These are phyloP conservation scores for Prunella vulgaris DNA, from an alignment of 257 asterid species.

Conservation along the genomic window DNA sequence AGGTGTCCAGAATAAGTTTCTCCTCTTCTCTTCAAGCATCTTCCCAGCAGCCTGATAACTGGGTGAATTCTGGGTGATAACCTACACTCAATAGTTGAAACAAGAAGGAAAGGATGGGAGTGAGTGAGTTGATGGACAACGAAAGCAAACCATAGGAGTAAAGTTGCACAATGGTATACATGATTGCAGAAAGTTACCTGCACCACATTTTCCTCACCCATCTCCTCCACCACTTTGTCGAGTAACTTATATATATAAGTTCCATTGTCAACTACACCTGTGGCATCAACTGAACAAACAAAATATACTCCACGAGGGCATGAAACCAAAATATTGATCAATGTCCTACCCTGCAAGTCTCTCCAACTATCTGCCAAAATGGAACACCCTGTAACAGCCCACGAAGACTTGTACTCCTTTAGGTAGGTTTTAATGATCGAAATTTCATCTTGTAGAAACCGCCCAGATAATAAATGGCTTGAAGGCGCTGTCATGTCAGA, in stretches of 20 bases:
- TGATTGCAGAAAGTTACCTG: conserved; percentile 48
- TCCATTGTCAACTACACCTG: conserved; percentile 58
- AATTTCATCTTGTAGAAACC: conserved; percentile 72
- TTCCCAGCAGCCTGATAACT: conserved; percentile 88
- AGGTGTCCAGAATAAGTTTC: conserved; percentile 78
- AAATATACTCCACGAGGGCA: conserved; percentile 90
- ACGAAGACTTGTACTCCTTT: conserved; percentile 73
- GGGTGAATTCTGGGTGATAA: conserved; percentile 69
- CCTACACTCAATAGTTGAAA: conserved; percentile 41
- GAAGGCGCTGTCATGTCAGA: conserved; percentile 62
- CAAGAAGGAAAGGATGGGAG: background rate
- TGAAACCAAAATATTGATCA: conserved; percentile 74
- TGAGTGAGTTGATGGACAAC: conserved; percentile 22
- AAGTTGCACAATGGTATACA: background rate
- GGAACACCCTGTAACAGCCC: conserved; percentile 91
- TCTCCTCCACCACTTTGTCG: conserved; percentile 86
- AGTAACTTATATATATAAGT: conserved; percentile 61
- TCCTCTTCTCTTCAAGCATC: conserved; percentile 86
- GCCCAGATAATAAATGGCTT: conserved; percentile 60
- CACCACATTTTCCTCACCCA: conserved; percentile 89
- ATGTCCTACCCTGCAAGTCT: conserved; percentile 57
- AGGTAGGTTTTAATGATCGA: conserved; percentile 57
- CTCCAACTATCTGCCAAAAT: conserved; percentile 82
- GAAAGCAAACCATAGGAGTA: conserved; percentile 4
- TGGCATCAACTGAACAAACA: conserved; percentile 80